Percentiles rank a stretch among this genome's conserved stretches.
phyloP scores from a whole-genome alignment of 306 rosid genomes.

The Cicer arietinum region DNA sequence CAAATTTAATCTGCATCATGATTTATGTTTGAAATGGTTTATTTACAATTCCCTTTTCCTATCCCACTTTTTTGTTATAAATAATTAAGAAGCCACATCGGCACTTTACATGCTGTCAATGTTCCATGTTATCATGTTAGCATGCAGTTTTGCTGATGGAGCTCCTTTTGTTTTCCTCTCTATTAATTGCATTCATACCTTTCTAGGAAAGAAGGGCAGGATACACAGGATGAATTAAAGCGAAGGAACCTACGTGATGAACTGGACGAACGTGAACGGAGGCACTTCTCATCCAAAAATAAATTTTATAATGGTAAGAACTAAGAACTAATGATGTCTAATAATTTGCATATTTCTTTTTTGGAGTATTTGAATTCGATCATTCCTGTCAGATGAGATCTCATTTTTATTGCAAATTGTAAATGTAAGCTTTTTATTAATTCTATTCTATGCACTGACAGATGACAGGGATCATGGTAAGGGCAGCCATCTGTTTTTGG shows the following conservation, averaged over 20 bases:
- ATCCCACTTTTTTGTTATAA: not conserved
- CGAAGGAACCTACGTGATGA: conserved; percentile 90
- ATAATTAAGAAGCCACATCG: not conserved
- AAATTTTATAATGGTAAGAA: conserved; percentile 71
- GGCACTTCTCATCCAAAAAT: conserved; percentile 90
- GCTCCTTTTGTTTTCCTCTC: not conserved
- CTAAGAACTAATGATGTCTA: conserved; percentile 33
- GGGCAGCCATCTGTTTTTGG: conserved; percentile 72
- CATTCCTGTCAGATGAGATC: not conserved
- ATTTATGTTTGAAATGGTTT: conserved; percentile 10
- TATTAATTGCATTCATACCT: conserved; percentile 31
- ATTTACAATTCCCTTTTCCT: not conserved
- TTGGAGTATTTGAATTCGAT: conserved; percentile 11
- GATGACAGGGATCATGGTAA: conserved; percentile 93
- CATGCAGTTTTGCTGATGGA: not conserved
- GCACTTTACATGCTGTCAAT: not conserved
- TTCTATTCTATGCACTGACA: conserved; percentile 50
- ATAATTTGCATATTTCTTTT: not conserved
- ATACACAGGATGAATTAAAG: conserved; percentile 81
- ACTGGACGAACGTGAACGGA: conserved; percentile 88
- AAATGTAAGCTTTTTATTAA: conserved; percentile 34
- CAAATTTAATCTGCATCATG: not conserved
- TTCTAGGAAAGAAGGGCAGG: conserved; percentile 88
- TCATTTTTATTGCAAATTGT: not conserved
- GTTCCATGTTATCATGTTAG: not conserved